These are phyloP conservation scores for Melocanna baccifera DNA, from an alignment of 176 grass and related monocot species.

Conservation along the genomic window DNA sequence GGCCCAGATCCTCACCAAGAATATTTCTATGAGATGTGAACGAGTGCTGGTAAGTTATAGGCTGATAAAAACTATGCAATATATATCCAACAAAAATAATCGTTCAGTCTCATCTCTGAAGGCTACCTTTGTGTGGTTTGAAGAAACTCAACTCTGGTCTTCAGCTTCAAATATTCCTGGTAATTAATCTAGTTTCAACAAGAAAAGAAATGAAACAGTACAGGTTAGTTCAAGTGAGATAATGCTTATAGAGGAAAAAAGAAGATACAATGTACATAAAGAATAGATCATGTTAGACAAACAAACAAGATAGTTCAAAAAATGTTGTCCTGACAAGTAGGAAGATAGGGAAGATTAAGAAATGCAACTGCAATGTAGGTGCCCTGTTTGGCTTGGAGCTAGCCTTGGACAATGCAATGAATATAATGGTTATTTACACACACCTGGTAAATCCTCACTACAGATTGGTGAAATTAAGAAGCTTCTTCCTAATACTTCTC, in stretches of 20 bases:
- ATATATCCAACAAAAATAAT: neutral
- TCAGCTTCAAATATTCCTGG: conserved; percentile 85
- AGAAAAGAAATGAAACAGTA: neutral
- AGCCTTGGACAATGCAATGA: neutral
- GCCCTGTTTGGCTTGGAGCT: neutral
- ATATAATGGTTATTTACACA: neutral
- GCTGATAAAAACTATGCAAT: neutral
- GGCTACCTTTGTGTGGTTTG: conserved; percentile 78
- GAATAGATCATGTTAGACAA: neutral
- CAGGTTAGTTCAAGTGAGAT: neutral
- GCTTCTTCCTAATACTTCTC: neutral
- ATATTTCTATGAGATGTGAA: conserved; percentile 54
- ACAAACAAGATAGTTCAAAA: neutral
- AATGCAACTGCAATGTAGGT: no score
- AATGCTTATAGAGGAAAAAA: neutral
- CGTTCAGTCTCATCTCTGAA: neutral
- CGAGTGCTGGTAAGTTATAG: neutral
- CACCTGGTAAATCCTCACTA: neutral
- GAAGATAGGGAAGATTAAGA: neutral
- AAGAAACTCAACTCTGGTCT: conserved; percentile 69
- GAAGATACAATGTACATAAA: neutral
- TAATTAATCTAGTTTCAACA: conserved; percentile 60
- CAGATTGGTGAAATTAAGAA: neutral
- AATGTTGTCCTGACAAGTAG: neutral
- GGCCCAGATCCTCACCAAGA: conserved; percentile 74